These are phyloP conservation scores for Nothophoma quercina DNA, from an alignment of 2,329 filamentous ascomycete genomes.

Conservation along the genomic window DNA sequence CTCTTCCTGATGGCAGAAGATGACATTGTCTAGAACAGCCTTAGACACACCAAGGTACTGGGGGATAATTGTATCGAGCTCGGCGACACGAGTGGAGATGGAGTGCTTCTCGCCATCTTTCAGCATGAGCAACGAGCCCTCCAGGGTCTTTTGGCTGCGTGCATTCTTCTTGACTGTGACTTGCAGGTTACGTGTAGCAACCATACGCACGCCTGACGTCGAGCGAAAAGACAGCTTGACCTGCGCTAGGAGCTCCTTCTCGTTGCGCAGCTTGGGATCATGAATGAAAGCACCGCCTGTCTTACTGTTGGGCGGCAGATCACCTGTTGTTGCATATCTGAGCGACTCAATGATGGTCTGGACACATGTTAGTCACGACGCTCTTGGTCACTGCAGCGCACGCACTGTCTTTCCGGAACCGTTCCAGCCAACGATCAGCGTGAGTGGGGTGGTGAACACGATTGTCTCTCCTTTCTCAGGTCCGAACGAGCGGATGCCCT, in stretches of 20 bases:
- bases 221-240: constrained; percentile 88
- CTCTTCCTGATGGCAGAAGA: constrained; percentile 98
- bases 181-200: constrained; percentile 83
- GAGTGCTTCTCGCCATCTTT: constrained; percentile 81
- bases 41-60: constrained; percentile 87
- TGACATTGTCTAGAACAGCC: constrained; percentile 90
- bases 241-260: constrained; percentile 88
- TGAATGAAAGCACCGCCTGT: constrained; percentile 93
- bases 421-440: constrained; percentile 95
- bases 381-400: not conserved
- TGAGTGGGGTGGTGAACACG: constrained; percentile 87
- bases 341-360: constrained; percentile 96
- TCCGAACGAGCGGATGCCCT: constrained; percentile 87
- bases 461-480: constrained; percentile 78
- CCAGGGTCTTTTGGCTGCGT: constrained; percentile 81
- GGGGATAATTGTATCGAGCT: constrained; percentile 85
- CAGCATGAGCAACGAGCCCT: constrained; percentile 77
- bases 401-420: constrained; percentile 89
- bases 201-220: constrained; percentile 79
- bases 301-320: constrained; percentile 87
- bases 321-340: constrained; percentile 96
- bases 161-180: constrained; percentile 84
- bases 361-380: constrained; percentile 1
- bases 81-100: constrained; percentile 79
- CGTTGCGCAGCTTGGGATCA: constrained; percentile 89